Conservation (phyloP, 1,139 yeast genomes). For the Protomyces pachydermus region DNA sequence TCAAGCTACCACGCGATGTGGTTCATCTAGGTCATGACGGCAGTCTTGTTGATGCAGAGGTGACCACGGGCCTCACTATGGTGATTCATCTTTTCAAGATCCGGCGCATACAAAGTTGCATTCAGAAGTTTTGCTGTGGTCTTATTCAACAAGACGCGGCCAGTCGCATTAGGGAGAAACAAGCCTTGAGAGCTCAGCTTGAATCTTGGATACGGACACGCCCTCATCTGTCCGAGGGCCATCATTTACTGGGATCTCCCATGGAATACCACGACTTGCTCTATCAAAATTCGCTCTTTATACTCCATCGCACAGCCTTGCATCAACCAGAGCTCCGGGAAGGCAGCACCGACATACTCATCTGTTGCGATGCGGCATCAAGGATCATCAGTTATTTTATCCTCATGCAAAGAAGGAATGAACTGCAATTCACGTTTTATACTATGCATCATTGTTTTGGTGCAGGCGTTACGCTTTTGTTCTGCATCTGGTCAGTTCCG, state of each 20-base stretch:
- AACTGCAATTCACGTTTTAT: background rate
- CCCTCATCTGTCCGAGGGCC: background rate
- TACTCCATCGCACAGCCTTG: background rate
- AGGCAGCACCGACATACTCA: background rate
- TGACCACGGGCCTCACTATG: background rate
- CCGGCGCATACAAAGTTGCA: background rate
- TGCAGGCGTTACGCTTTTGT: slow-evolving; percentile 1
- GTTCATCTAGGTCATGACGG: background rate
- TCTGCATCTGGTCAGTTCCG: background rate
- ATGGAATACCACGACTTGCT: background rate
- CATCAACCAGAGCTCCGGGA: background rate
- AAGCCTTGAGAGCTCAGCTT: background rate
- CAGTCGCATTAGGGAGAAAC: background rate
- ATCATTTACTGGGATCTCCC: background rate
- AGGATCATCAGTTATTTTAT: background rate
- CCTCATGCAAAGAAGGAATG: background rate
- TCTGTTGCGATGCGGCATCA: background rate
- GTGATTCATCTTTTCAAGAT: background rate
- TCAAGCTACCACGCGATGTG: background rate
- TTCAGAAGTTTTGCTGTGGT: background rate
- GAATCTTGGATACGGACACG: background rate
- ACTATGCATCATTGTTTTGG: background rate
- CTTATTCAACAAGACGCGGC: background rate
- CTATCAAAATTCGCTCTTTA: background rate
- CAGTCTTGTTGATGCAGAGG: background rate